Conservation (phyloP, 2,329 filamentous ascomycete species). For the Acarospora socialis region DNA sequence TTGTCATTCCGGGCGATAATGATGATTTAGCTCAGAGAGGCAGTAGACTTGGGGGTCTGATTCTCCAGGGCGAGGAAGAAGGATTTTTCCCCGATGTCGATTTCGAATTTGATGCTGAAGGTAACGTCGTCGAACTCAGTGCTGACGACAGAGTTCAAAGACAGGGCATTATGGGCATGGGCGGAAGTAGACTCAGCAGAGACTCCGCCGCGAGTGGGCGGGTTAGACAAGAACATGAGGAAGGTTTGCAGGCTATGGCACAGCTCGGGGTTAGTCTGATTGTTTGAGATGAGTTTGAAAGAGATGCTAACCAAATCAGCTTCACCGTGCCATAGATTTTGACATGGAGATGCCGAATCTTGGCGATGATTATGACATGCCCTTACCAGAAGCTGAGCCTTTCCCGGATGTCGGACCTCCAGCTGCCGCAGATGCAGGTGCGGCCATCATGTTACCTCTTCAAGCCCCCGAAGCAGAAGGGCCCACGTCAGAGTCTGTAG, state of each 20-base stretch:
- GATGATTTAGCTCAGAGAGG: slow-evolving; percentile 23
- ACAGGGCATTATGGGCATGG: neutral
- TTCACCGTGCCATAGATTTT: slow-evolving; percentile 15
- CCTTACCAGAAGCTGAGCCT: slow-evolving; percentile 16
- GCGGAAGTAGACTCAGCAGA: slow-evolving; percentile 12
- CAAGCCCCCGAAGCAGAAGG: slow-evolving; percentile 16
- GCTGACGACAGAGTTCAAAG: neutral
- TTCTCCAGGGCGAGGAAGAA: slow-evolving; percentile 28
- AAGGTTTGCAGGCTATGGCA: slow-evolving; percentile 21
- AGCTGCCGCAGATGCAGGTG: slow-evolving; percentile 12
- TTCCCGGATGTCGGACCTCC: slow-evolving; percentile 11
- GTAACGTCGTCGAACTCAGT: slow-evolving; percentile 36
- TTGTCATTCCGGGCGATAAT: slow-evolving; percentile 29
- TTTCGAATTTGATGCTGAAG: slow-evolving; percentile 49
- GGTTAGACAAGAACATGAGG: slow-evolving; percentile 30
- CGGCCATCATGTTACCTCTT: slow-evolving; percentile 8
- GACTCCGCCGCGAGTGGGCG: slow-evolving; percentile 26
- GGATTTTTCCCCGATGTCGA: slow-evolving; percentile 37
- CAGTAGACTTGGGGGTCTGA: slow-evolving; percentile 19
- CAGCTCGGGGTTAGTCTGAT: slow-evolving; percentile 22
- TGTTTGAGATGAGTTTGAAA: slow-evolving; percentile 8
- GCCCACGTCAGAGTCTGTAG: slow-evolving; percentile 24
- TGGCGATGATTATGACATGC: slow-evolving; percentile 20
- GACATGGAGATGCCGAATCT: slow-evolving; percentile 16
- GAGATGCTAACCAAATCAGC: slow-evolving; percentile 13